Evolutionary conservation across 2,329 filamentous ascomycete species (phyloP), one percentile per base, ranked within the genome.

Genomic region (Cucurbitaria berberidis): DNA sequence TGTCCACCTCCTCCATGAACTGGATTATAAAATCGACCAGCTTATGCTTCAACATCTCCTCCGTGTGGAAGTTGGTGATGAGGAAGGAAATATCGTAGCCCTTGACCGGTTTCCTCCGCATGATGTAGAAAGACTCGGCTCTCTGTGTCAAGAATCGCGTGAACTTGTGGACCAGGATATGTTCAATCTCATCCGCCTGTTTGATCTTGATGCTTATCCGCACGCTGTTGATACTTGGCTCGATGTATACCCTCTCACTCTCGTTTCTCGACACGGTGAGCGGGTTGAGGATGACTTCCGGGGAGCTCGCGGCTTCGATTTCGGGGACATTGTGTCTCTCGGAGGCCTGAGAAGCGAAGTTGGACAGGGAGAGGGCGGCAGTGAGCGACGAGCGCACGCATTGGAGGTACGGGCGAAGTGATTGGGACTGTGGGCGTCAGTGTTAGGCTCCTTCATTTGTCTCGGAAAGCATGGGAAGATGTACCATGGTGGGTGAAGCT

Each of bases 1-100:
- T 99, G 77, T 99, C 96, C 4, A 99, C 96, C 76, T 99, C 95
- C 77, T 99, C 93, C 93, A 99, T 98, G 72, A 99, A 99, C 72
- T 98, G 89, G 63, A 99, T 97, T 66, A 99, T 96, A 72, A 99
- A 99, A 76, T 99, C 95, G 29, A 99, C 96, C 66, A 99, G 83
- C 82, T 99, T 98, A 76, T 99, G 93, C 82, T 98, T 98, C 74
- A 98, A 77, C 92, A 99, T 96, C 75, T 96, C 90, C 77, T 98
- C 95, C 4, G 95, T 98, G 71, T 99, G 95, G 82, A 95, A 96
- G 79, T 99, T 99, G 41, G 95, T 99, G 73, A 99, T 96, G 72
- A 99, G 77, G 82, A 99, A 99, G 7, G 93, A 97, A 67, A 99
- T 99, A 69, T 99, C 95, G 76, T 99, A 99, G 66, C 93, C 95